Evolutionary conservation across 1,284 basidiomycete genomes (phyloP).

Genomic region (Entoloma clypeatum): DNA sequence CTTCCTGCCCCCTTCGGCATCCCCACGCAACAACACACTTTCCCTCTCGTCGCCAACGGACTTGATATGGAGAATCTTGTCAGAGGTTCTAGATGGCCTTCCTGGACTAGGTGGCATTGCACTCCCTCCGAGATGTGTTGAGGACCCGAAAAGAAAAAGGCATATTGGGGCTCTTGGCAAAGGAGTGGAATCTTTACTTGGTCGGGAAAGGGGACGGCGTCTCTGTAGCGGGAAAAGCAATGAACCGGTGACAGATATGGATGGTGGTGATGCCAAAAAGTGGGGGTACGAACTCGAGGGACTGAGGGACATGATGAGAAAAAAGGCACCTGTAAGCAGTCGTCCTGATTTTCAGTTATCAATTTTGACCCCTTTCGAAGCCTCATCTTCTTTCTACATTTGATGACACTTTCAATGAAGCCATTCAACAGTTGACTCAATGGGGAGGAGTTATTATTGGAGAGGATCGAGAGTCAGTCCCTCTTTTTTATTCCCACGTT

Average conservation of each 20-base stretch:
- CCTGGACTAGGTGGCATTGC: constrained; percentile 78
- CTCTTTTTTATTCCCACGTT: constrained; percentile 15
- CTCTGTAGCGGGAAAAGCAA: constrained; percentile 58
- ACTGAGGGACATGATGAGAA: constrained; percentile 51
- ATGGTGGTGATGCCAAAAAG: constrained; percentile 66
- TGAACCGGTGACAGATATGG: constrained; percentile 34
- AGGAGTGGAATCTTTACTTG: constrained; percentile 67
- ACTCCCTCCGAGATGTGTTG: constrained; percentile 76
- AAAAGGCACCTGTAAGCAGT: constrained; percentile 50
- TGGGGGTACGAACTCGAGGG: constrained; percentile 67
- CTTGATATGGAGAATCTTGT: constrained; percentile 43
- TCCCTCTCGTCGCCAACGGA: constrained; percentile 39
- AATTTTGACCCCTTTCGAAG: constrained; percentile 29
- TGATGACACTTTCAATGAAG: constrained; percentile 74
- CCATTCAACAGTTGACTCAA: constrained; percentile 76
- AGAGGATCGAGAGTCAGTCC: constrained; percentile 66
- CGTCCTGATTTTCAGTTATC: background rate
- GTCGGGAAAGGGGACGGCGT: constrained; percentile 63
- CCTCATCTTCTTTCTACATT: constrained; percentile 51
- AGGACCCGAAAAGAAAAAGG: constrained; percentile 78
- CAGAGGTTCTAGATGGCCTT: constrained; percentile 59
- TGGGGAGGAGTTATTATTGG: constrained; percentile 79
- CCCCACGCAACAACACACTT: constrained; percentile 35
- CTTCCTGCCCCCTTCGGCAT: constrained; percentile 42
- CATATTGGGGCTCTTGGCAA: constrained; percentile 78